Conservation (phyloP, 306 rosid genomes). For the Pyrus betulifolia region DNA sequence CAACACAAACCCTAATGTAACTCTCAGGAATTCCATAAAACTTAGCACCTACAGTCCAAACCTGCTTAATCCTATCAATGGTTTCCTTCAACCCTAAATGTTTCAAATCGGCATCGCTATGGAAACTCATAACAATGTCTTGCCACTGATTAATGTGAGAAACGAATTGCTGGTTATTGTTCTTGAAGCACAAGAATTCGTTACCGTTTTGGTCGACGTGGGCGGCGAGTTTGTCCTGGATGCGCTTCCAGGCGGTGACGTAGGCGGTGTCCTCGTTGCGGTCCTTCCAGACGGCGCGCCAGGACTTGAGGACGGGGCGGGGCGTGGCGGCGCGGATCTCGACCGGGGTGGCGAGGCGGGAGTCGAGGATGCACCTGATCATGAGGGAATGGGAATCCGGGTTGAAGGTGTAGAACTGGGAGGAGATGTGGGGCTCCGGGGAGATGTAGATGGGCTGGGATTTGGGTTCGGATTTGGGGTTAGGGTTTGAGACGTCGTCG, state of each 20-base stretch:
- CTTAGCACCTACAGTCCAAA: conserved; percentile 97
- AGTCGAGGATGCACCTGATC: conserved; percentile 77
- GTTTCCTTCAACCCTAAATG: conserved; percentile 84
- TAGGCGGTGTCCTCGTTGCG: conserved; percentile 96
- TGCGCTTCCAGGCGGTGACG: conserved; percentile 93
- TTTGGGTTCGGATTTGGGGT: conserved; percentile 13
- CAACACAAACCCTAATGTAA: conserved; percentile 81
- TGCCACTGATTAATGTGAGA: conserved; percentile 89
- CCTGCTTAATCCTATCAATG: conserved; percentile 77
- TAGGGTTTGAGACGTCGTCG: conserved; percentile 30
- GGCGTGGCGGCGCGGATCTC: conserved; percentile 94
- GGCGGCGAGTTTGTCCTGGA: conserved; percentile 81
- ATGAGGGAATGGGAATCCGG: conserved; percentile 76
- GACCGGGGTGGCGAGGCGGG: conserved; percentile 61
- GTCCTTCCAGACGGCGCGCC: conserved; percentile 99
- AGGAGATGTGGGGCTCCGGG: conserved; percentile 81
- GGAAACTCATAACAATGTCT: conserved; percentile 72
- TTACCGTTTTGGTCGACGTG: conserved; percentile 53
- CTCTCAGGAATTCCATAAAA: conserved; percentile 96
- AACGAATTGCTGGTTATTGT: conserved; percentile 83
- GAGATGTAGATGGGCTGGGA: conserved; percentile 37
- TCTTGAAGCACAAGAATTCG: conserved; percentile 84
- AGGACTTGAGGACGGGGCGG: conserved; percentile 64
- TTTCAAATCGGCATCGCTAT: conserved; percentile 68
- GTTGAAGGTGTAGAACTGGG: conserved; percentile 96